These are phyloP conservation scores for Fomes fomentarius DNA, from an alignment of 1,284 basidiomycete species.

Conservation along the genomic window DNA sequence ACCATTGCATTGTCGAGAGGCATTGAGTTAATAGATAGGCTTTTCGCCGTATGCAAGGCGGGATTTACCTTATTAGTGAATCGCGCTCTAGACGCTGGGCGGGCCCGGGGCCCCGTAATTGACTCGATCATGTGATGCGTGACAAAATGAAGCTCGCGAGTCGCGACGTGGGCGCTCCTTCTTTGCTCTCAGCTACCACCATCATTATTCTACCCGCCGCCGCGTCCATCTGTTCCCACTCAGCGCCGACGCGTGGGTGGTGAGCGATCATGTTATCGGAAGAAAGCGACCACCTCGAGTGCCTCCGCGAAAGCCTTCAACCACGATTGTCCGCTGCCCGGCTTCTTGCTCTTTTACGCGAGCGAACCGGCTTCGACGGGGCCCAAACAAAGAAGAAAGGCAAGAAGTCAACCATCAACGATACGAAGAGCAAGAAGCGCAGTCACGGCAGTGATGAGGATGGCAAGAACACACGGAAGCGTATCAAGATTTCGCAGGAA, in stretches of 20 bases:
- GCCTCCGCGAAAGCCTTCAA: conserved; percentile 6
- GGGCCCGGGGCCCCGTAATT: too few relatives aligned
- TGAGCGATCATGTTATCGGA: conserved; percentile 14
- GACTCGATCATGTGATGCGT: conserved; percentile 16
- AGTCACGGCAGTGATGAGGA: neutral
- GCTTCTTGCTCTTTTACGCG: conserved; percentile 7
- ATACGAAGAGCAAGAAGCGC: conserved; percentile 12
- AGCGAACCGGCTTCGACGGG: neutral
- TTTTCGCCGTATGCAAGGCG: too few relatives aligned
- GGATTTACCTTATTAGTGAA: too few relatives aligned
- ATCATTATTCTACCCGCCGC: neutral
- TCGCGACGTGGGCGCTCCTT: neutral
- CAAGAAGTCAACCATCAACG: neutral
- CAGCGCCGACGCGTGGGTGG: neutral
- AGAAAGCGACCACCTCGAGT: conserved; percentile 14
- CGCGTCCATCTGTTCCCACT: neutral
- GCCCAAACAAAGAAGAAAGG: conserved; percentile 2
- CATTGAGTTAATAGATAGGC: too few relatives aligned
- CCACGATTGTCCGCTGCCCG: neutral
- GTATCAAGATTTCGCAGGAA: conserved; percentile 7
- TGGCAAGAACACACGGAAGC: conserved; percentile 4
- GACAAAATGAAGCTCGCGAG: conserved; percentile 12
- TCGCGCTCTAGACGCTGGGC: too few relatives aligned
- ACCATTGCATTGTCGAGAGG: too few relatives aligned
- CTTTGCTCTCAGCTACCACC: conserved; percentile 6